A percentile compares a stretch with the other conserved stretches of the same genome.
phyloP scores from a whole-genome alignment of 192 early-diverging fungal genomes.

The Pilobolus umbonatus region DNA sequence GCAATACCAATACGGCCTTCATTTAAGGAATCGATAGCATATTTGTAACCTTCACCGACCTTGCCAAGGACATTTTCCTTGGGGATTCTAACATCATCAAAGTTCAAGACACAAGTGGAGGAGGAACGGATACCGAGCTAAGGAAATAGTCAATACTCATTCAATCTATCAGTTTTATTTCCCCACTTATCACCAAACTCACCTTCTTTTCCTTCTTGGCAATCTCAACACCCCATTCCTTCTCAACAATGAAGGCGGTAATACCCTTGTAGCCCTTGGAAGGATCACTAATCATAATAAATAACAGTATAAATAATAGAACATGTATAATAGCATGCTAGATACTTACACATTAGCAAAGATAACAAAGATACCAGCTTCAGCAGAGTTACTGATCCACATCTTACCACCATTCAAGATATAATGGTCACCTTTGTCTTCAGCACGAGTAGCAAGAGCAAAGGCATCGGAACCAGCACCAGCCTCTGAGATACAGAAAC shows the following conservation, averaged over 20 bases:
- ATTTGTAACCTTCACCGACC: slow-evolving; percentile 94
- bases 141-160: slow-evolving; percentile 29
- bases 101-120: slow-evolving; percentile 87
- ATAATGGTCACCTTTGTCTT: slow-evolving; percentile 84
- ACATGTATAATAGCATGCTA: not conserved
- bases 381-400: slow-evolving; percentile 93
- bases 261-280: slow-evolving; percentile 93
- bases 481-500: slow-evolving; percentile 70
- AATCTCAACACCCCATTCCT: slow-evolving; percentile 44
- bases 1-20: slow-evolving; percentile 76
- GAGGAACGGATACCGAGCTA: slow-evolving; percentile 82
- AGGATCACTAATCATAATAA: slow-evolving; percentile 49
- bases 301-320: not conserved
- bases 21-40: slow-evolving; percentile 95
- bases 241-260: slow-evolving; percentile 93
- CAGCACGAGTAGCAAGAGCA: slow-evolving; percentile 50
- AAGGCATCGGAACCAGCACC: slow-evolving; percentile 88
- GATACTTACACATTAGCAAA: slow-evolving; percentile 31
- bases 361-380: slow-evolving; percentile 74
- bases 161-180: not conserved
- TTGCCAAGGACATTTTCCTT: slow-evolving; percentile 87
- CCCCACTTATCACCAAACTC: too few relatives aligned
- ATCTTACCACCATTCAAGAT: slow-evolving; percentile 84
- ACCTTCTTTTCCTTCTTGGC: slow-evolving; percentile 94
- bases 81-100: slow-evolving; percentile 85